Percentiles rank a stretch among this genome's conserved stretches.
phyloP scores from a whole-genome alignment of 179 eudicot genomes.

The Actinidia arguta region DNA sequence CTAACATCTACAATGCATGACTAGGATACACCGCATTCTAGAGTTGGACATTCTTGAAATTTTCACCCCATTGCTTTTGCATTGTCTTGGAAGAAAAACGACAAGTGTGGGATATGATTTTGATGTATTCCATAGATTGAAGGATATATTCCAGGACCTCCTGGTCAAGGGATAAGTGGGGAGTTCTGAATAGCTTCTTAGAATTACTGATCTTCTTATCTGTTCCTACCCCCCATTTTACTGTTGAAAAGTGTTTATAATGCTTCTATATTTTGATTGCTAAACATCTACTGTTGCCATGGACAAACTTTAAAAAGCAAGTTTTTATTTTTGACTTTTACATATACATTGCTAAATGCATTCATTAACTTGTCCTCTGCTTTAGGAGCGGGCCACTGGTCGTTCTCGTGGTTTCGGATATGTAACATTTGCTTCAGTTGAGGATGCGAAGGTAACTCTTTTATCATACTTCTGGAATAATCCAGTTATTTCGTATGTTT shows the following conservation, averaged over 20 bases:
- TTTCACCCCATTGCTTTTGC: too few species aligned
- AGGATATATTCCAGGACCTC: background rate
- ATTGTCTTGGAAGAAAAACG: background rate
- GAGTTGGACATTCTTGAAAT: too few species aligned
- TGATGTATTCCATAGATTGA: background rate
- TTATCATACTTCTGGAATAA: background rate
- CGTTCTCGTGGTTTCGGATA: conserved; percentile 99
- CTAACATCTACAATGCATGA: too few species aligned
- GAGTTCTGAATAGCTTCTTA: background rate
- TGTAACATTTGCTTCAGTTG: conserved; percentile 54
- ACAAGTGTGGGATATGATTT: background rate
- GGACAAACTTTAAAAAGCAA: background rate
- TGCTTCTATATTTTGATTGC: conserved; percentile 11
- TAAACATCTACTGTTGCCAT: background rate
- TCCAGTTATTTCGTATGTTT: background rate
- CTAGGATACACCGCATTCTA: too few species aligned
- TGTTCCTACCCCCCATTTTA: too few species aligned
- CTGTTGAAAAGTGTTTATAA: background rate
- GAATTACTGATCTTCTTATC: too few species aligned
- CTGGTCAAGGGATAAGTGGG: too few species aligned
- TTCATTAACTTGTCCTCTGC: conserved; percentile 4
- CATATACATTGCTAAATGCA: background rate
- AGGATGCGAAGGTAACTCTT: too few species aligned
- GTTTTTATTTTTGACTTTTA: background rate
- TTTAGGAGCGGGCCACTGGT: conserved; percentile 85